Evolutionary conservation across 2,329 filamentous ascomycete species (phyloP).

Genomic region (Penicillium sclerotiorum): DNA sequence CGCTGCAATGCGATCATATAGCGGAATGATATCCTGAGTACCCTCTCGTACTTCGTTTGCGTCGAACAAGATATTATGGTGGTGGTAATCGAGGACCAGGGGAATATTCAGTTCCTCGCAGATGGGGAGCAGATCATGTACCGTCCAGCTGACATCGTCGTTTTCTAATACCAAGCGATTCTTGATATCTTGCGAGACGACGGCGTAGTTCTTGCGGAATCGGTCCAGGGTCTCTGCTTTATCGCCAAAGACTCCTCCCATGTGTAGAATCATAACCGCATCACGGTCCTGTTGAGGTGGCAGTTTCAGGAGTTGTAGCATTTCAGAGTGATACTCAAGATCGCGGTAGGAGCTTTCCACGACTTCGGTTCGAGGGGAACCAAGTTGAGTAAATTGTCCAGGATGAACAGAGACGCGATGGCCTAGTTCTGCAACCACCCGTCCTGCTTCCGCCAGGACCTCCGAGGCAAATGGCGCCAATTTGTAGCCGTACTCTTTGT

Average conservation of each 20-base stretch:
- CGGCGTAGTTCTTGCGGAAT: conserved; percentile 74
- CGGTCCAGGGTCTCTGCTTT: conserved; percentile 76
- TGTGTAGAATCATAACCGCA: conserved; percentile 91
- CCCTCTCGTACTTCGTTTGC: conserved; percentile 73
- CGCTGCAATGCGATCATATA: conserved; percentile 75
- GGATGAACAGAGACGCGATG: conserved; percentile 90
- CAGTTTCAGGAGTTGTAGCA: conserved; percentile 75
- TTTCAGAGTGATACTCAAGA: conserved; percentile 82
- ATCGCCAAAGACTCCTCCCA: conserved; percentile 89
- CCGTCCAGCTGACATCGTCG: conserved; percentile 89
- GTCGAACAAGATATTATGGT: conserved; percentile 94
- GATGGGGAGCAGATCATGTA: conserved; percentile 84
- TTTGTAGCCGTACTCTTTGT: conserved; percentile 82
- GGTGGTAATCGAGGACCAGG: conserved; percentile 88
- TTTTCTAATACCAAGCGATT: conserved; percentile 86
- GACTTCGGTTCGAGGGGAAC: conserved; percentile 76
- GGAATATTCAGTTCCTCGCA: conserved; percentile 96
- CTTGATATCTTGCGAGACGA: conserved; percentile 70
- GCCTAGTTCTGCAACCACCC: conserved; percentile 73
- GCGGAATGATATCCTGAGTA: conserved; percentile 73
- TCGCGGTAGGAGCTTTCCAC: conserved; percentile 77
- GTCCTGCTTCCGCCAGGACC: conserved; percentile 73
- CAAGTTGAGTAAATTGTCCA: conserved; percentile 89
- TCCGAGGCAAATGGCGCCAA: conserved; percentile 81
- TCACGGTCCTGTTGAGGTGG: conserved; percentile 78